A percentile compares a stretch with the other conserved stretches of the same genome.
Conservation (phyloP, 2,329 filamentous ascomycete species). For the Penicillium expansum region DNA sequence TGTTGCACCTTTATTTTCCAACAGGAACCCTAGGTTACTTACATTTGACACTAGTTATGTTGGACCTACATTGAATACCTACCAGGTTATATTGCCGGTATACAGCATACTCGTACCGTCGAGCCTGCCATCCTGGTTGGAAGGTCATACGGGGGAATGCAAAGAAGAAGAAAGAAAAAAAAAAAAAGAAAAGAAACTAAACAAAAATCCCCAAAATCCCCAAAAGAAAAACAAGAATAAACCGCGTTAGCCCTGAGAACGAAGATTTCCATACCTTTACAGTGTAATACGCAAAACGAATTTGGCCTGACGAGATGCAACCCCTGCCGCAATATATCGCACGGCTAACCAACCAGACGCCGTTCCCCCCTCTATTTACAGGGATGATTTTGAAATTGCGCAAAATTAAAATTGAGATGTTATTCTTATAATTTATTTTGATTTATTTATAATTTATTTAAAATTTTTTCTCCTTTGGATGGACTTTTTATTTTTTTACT, state of each 20-base stretch:
- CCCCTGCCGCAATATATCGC: constrained; percentile 33
- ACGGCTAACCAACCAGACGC: constrained; percentile 29
- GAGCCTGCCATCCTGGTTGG: background rate
- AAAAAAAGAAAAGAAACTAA: background rate
- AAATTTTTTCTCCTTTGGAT: constrained; percentile 8
- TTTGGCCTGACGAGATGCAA: constrained; percentile 23
- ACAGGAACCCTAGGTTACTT: background rate
- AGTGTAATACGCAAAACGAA: constrained; percentile 21
- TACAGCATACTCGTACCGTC: background rate
- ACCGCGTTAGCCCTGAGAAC: constrained; percentile 1
- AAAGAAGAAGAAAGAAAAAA: background rate
- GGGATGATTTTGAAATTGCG: constrained; percentile 18
- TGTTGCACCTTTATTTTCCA: background rate
- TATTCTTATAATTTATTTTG: constrained; percentile 2
- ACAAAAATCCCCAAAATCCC: background rate
- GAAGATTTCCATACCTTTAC: constrained; percentile 16
- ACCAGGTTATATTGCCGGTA: background rate
- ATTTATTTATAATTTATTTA: constrained; percentile 13
- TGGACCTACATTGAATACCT: background rate
- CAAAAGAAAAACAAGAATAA: background rate
- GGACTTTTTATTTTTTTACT: constrained; percentile 4
- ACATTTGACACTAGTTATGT: background rate
- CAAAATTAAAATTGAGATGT: constrained; percentile 2
- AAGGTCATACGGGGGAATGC: background rate
- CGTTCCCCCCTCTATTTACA: constrained; percentile 25